A percentile compares a stretch with the other conserved stretches of the same genome.
phyloP scores from a whole-genome alignment of 306 rosid genomes.

The Gastrolobium villosum region DNA sequence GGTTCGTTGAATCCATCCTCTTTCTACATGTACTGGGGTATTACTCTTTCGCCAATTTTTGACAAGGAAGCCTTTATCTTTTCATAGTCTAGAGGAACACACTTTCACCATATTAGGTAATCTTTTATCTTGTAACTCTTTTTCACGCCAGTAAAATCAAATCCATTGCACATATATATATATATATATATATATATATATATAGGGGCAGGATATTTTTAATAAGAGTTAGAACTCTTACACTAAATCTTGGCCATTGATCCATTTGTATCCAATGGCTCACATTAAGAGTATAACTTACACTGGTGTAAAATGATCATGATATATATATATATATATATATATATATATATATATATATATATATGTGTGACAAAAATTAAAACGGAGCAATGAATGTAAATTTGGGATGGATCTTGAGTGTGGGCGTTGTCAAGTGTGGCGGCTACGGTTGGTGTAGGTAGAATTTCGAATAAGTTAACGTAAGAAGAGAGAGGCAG shows the following conservation, averaged over 20 bases:
- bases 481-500: background rate
- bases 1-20: constrained; percentile 55
- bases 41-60: background rate
- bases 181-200: too few species aligned
- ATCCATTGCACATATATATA: background rate
- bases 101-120: constrained; percentile 47
- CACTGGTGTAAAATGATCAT: too few species aligned
- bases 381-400: constrained; percentile 4
- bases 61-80: constrained; percentile 29
- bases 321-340: too few species aligned
- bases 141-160: constrained; percentile 18
- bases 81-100: background rate
- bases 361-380: too few species aligned
- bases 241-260: too few species aligned
- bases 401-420: constrained; percentile 23
- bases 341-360: too few species aligned
- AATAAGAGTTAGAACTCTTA: too few species aligned
- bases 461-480: constrained; percentile 20
- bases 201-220: too few species aligned
- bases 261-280: too few species aligned
- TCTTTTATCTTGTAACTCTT: background rate
- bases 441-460: constrained; percentile 57
- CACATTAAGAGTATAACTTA: too few species aligned
- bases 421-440: constrained; percentile 42
- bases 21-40: background rate